Evolutionary conservation across 2,329 filamentous ascomycete genomes (phyloP), one percentile per base, ranked within the genome.

Genomic region (Colletotrichum sp.): DNA sequence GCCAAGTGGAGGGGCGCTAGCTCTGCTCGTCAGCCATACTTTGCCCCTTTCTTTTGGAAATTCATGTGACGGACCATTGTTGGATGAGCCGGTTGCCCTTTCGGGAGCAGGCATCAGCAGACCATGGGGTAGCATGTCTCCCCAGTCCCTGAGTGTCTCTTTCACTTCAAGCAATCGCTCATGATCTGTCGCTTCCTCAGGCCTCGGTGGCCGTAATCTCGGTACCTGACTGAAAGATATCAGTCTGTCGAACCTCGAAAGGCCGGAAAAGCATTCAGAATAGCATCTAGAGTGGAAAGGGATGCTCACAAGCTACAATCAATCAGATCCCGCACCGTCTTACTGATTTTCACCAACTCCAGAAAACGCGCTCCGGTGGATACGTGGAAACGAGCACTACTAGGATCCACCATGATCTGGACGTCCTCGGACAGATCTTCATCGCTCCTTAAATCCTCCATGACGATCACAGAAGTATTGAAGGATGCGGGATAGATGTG

Each of bases 401-500:
- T 76, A 2, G 80, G 78, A 55, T 86, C 84, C 13, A 88, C 81
- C 27, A 87, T 77, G 39, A 84, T 74, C 27, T 76, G 79, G 66
- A 84, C 80, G 13, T 83, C 84, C 43, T 78, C 80, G 25, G 79
- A 81, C 3, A 88, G 83, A 66, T 87, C 83, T 76, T 88, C 87
- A 36, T 88, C 87, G 22, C 81, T 84, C 9, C 82, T 78, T 10
- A 88, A 68, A 75, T 89, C 87, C 3, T 88, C 86, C 78, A 88
- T 82, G 8, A 81, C 80, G 8, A 84, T 81, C 4, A 81, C 78
- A 1, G 80, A 73, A 1, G 87, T 89, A 62, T 83, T 85, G 69
- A 86, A 88, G 0, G 87, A 86, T 5, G 80, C 81, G 4, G 77
- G 76, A 64, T 82, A 82, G 30, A 89, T 85, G 76, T 88, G 87